phyloP scores from a whole-genome alignment of 495 filamentous ascomycete genomes.

The Hypoxylon subgilvum region DNA sequence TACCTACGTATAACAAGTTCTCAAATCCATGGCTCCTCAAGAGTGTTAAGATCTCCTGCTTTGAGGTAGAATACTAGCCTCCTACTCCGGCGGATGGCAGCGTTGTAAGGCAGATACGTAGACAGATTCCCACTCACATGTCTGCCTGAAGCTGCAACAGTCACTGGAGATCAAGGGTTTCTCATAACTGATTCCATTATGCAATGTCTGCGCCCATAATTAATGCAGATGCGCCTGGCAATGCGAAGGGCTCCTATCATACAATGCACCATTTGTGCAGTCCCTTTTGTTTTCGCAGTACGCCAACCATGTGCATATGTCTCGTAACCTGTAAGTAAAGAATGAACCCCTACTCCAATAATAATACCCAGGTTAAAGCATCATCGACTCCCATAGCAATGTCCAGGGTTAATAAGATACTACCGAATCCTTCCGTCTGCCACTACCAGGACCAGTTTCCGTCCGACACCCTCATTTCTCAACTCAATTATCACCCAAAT shows the following conservation, averaged over 20 bases:
- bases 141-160: too few relatives aligned
- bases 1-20: too few relatives aligned
- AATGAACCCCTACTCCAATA: background rate
- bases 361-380: too few relatives aligned
- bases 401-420: too few relatives aligned
- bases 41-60: too few relatives aligned
- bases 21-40: too few relatives aligned
- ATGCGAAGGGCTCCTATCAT: conserved; percentile 14
- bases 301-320: conserved; percentile 26
- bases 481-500: too few relatives aligned
- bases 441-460: conserved; percentile 6
- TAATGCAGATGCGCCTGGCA: conserved; percentile 12
- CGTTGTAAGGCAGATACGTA: background rate
- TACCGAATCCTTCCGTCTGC: background rate
- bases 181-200: conserved; percentile 26
- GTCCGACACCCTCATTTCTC: background rate
- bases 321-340: conserved; percentile 17
- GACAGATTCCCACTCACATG: background rate
- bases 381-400: too few relatives aligned
- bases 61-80: too few relatives aligned
- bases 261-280: conserved; percentile 22
- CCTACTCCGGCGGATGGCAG: too few relatives aligned
- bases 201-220: conserved; percentile 19
- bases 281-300: conserved; percentile 20
- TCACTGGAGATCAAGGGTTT: background rate